Base-by-base conservation (phyloP, 148 eudicot species). In the Arbutus unedo region DNA sequence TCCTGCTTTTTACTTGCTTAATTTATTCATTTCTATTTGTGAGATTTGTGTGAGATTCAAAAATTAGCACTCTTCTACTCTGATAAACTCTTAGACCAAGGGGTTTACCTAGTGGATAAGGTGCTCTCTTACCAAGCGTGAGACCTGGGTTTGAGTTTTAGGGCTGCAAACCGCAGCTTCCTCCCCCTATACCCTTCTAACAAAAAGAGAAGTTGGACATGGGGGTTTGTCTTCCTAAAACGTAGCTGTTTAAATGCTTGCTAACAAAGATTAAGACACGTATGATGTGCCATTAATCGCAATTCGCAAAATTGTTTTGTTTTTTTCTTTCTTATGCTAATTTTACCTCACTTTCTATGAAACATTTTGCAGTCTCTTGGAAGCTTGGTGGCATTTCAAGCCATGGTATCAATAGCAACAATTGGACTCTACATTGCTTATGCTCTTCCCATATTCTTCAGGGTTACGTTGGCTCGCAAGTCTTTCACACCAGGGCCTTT, bases 371-470 rank as follows among this genome's bases (percentile, higher is more conserved):
- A 94, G 98, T 94, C 96, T 80, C 92, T 96, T 7, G 97, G 97
- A 87, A 96, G 99, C 89, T 49, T 88, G 84, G 99, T 96, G 78
- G 99, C 99, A 49, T 96, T 96, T 84, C 86, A 96, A 66, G 98
- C 99, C 1, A 96, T 94, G 99, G 97, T 91, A 71, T 96, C 99
- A 15, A 91, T 94, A 83, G 96, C 99, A 47, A 90, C 93, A 4
- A 93, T 96, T 8, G 99, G 99, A 21, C 93, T 96, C 64, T 96
- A 94, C 93, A 94, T 94, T 70, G 91, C 97, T 25, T 96, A 96
- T 68, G 98, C 94, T 14, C 81, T 96, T 72, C 97, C 99, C 16
- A 94, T 96, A 79, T 91, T 96, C 84, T 94, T 94, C 55, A 82
- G 98, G 77, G 93, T 96, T 51, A 96, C 98, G 70, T 81, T 94